phyloP scores from a whole-genome alignment of 1,284 basidiomycete genomes.

The Rhodofomes roseus region DNA sequence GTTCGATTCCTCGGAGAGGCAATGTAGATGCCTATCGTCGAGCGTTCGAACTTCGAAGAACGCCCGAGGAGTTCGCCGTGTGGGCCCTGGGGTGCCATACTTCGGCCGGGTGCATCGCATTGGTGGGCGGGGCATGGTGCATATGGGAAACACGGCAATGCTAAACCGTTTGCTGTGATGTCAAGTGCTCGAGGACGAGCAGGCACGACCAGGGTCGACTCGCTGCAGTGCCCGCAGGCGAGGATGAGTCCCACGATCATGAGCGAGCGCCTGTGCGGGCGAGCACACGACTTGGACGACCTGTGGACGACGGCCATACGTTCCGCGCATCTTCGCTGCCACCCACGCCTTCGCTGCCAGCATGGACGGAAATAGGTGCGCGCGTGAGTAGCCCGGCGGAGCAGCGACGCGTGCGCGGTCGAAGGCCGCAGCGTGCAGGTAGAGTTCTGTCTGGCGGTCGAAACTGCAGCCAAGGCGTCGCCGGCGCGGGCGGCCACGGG shows the following conservation, averaged over 20 bases:
- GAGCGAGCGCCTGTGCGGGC: neutral
- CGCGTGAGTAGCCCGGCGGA: constrained; percentile 1
- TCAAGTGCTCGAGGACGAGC: neutral
- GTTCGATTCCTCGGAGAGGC: neutral
- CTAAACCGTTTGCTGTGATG: neutral
- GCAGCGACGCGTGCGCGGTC: neutral
- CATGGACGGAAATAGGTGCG: constrained; percentile 1
- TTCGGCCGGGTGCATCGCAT: neutral
- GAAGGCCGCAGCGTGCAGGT: neutral
- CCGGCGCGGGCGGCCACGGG: too few species aligned
- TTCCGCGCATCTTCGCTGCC: neutral
- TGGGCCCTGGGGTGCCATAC: neutral
- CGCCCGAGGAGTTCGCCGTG: too few species aligned
- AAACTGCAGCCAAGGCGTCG: neutral
- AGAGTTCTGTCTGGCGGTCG: neutral
- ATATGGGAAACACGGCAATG: neutral
- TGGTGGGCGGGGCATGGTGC: neutral
- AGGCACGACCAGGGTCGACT: too few species aligned
- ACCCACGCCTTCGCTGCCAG: constrained; percentile 3
- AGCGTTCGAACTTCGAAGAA: neutral
- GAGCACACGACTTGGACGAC: neutral
- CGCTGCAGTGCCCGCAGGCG: too few species aligned
- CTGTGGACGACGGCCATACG: neutral
- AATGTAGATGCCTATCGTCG: neutral
- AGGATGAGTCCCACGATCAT: neutral